Conservation (phyloP, 2,329 filamentous ascomycete genomes). For the Microascus cirrosus region DNA sequence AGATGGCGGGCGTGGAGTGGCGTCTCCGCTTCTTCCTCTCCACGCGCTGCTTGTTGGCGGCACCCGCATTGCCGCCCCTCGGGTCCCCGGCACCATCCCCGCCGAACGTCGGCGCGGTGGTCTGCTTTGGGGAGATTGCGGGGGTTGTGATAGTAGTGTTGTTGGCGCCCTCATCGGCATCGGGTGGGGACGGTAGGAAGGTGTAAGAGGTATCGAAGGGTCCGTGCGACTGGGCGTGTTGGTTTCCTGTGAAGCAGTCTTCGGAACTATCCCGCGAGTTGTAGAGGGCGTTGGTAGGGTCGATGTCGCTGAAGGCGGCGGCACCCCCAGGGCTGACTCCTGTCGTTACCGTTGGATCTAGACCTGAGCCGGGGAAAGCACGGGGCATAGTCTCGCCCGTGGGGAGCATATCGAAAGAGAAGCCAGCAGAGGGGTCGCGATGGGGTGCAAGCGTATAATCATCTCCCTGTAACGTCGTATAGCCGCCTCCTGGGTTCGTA, state of each 20-base stretch:
- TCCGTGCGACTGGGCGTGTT: not conserved
- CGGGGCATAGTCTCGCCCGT: conserved; percentile 3
- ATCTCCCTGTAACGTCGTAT: conserved; percentile 1
- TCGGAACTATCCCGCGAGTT: conserved; percentile 5
- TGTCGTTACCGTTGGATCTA: conserved; percentile 5
- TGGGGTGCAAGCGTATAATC: conserved; percentile 2
- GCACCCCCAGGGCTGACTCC: not conserved
- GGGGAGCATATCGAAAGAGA: conserved; percentile 2
- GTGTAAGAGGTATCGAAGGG: not conserved
- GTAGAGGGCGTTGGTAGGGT: conserved; percentile 2
- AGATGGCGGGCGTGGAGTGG: conserved; percentile 3
- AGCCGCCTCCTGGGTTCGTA: not conserved
- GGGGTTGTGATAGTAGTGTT: not conserved
- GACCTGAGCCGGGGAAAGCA: not conserved
- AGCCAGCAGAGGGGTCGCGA: not conserved
- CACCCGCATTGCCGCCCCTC: not conserved
- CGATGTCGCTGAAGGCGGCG: conserved; percentile 1
- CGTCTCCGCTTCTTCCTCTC: conserved; percentile 6
- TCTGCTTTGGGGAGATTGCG: conserved; percentile 3
- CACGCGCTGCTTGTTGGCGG: not conserved
- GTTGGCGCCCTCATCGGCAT: not conserved
- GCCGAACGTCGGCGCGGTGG: not conserved
- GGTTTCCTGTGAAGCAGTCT: not conserved
- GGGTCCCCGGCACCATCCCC: not conserved
- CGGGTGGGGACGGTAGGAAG: conserved; percentile 4